Evolutionary conservation across 257 asterid species (phyloP).

Genomic region (Gardenia jasminoides): DNA sequence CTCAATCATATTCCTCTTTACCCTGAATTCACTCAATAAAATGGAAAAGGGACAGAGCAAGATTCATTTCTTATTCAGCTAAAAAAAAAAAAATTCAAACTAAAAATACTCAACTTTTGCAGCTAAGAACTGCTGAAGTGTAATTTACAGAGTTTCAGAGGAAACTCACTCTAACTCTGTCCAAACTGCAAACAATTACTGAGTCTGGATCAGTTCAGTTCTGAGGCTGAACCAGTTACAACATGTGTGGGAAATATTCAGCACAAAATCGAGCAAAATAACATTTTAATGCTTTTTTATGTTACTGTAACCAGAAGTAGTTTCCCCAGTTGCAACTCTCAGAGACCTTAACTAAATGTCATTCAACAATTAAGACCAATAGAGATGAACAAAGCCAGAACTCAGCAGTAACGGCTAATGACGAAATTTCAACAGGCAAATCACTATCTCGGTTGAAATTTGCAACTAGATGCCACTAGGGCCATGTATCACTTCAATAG

Average conservation of each 20-base stretch:
- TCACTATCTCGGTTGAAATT: neutral
- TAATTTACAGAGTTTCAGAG: neutral
- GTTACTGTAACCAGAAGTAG: neutral
- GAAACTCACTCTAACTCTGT: neutral
- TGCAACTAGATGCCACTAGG: neutral
- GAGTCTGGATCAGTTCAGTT: constrained; percentile 1
- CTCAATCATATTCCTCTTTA: neutral
- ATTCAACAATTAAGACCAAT: neutral
- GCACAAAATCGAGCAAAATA: neutral
- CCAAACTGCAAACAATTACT: neutral
- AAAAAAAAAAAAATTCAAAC: no score
- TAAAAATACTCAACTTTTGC: neutral
- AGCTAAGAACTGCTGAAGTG: neutral
- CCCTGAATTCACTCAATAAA: neutral
- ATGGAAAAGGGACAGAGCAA: neutral
- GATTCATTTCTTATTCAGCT: neutral
- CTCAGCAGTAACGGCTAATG: neutral
- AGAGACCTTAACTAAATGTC: neutral
- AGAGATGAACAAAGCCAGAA: neutral
- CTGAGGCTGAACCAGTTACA: neutral
- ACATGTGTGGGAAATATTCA: neutral
- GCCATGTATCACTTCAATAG: neutral
- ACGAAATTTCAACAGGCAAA: neutral
- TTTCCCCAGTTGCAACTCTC: neutral
- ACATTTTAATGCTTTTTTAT: neutral